These are phyloP conservation scores for Cenchrus fungigraminus DNA, from an alignment of 176 grass and related monocot species.

Conservation along the genomic window DNA sequence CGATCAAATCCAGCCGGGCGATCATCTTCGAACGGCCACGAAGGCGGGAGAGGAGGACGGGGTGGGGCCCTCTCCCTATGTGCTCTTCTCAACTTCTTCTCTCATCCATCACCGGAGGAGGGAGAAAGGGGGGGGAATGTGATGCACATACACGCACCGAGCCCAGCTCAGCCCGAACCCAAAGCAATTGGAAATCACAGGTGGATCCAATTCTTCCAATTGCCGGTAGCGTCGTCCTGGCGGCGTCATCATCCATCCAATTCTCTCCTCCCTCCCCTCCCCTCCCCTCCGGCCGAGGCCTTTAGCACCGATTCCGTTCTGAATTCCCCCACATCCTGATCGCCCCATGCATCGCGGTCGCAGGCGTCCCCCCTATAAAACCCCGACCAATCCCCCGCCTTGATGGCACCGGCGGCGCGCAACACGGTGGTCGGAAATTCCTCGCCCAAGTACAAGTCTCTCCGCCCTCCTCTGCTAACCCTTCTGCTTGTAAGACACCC, in stretches of 20 bases:
- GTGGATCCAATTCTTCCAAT: slow-evolving; percentile 39
- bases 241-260: slow-evolving; percentile 12
- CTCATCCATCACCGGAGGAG: not conserved
- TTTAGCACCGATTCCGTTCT: not conserved
- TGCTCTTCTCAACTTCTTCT: not conserved
- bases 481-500: not conserved
- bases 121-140: slow-evolving; percentile 21
- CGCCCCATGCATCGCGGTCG: not conserved
- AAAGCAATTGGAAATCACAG: slow-evolving; percentile 40
- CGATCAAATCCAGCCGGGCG: not conserved
- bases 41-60: not conserved
- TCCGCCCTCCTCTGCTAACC: not conserved
- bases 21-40: not conserved
- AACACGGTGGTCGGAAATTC: not conserved
- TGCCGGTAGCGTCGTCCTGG: not conserved
- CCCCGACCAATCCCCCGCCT: not conserved
- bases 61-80: not conserved
- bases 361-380: slow-evolving; percentile 38
- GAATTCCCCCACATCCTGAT: slow-evolving; percentile 25
- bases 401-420: not conserved
- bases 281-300: not conserved
- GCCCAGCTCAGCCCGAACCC: not conserved
- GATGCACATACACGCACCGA: not conserved
- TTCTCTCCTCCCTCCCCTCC: not conserved
- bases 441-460: not conserved